Percentiles rank a stretch among this genome's conserved stretches.
phyloP scores from a whole-genome alignment of 208 protist species.

The Crithidia thermophila region DNA sequence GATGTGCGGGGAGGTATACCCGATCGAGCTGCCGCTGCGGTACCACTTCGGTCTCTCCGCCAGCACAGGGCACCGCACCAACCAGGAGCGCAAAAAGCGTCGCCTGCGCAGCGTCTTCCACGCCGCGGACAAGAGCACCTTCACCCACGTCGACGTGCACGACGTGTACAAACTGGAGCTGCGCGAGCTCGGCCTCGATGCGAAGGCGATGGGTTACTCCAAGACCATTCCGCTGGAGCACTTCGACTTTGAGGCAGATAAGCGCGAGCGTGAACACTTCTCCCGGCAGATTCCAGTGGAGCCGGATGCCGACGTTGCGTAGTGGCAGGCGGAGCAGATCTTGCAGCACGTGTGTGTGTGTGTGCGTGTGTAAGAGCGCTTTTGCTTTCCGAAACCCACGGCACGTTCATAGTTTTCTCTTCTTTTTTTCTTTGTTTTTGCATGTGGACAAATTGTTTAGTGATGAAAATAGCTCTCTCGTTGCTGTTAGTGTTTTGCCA shows the following conservation, averaged over 20 bases:
- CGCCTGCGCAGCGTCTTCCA: slow-evolving; percentile 33
- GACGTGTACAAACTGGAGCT: slow-evolving; percentile 72
- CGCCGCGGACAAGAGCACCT: slow-evolving; percentile 25
- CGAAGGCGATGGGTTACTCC: slow-evolving; percentile 75
- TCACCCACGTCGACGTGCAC: slow-evolving; percentile 79
- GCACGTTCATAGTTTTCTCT: background rate
- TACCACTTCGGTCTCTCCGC: slow-evolving; percentile 85
- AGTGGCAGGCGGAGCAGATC: background rate
- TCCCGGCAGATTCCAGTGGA: slow-evolving; percentile 66
- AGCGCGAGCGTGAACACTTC: slow-evolving; percentile 66
- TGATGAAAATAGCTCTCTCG: slow-evolving; percentile 20
- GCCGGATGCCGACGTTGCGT: slow-evolving; percentile 43
- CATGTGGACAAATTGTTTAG: background rate
- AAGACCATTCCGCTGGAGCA: slow-evolving; percentile 79
- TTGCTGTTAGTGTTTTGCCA: background rate
- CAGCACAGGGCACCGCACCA: slow-evolving; percentile 58
- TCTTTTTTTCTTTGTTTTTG: slow-evolving; percentile 2
- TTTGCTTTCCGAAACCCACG: background rate
- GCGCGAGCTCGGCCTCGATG: slow-evolving; percentile 70
- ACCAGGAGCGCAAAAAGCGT: slow-evolving; percentile 25
- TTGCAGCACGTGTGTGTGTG: background rate
- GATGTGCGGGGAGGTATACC: slow-evolving; percentile 74
- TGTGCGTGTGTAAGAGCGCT: background rate
- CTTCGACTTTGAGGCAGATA: slow-evolving; percentile 75
- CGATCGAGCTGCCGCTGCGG: slow-evolving; percentile 53